Percentiles rank a stretch among this genome's conserved stretches.
Conservation (phyloP, 2,329 filamentous ascomycete genomes). For the Aspergillus awamori region DNA sequence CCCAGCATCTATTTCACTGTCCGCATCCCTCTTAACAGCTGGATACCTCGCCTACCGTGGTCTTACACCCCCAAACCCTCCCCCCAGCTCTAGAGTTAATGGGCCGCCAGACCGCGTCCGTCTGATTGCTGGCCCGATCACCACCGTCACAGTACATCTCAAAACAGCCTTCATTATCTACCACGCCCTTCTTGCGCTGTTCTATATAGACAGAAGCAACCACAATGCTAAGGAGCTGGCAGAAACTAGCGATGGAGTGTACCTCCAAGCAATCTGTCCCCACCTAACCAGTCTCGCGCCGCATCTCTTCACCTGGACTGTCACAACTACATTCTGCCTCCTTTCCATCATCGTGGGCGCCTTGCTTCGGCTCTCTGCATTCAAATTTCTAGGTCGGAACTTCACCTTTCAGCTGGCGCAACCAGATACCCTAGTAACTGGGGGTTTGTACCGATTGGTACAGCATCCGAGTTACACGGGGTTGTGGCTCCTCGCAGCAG, state of each 20-base stretch:
- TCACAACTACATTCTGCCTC: constrained; percentile 19
- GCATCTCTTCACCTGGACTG: constrained; percentile 31
- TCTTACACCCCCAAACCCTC: constrained; percentile 26
- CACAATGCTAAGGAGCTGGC: not conserved
- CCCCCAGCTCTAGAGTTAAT: constrained; percentile 19
- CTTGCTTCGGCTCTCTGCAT: constrained; percentile 44
- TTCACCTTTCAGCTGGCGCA: constrained; percentile 58
- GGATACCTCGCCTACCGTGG: constrained; percentile 23
- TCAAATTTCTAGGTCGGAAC: constrained; percentile 51
- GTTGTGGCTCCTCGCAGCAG: constrained; percentile 35
- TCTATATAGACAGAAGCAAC: not conserved
- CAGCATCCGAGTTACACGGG: constrained; percentile 60
- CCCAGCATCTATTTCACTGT: constrained; percentile 13
- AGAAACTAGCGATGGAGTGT: constrained; percentile 3
- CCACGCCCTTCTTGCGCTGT: constrained; percentile 25
- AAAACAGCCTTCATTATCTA: constrained; percentile 18
- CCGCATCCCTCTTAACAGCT: constrained; percentile 19
- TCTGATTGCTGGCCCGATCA: constrained; percentile 5
- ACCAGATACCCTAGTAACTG: constrained; percentile 52
- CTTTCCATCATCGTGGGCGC: constrained; percentile 25
- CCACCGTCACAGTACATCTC: constrained; percentile 12
- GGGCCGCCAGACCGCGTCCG: constrained; percentile 18
- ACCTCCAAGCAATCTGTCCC: constrained; percentile 23
- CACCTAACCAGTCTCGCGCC: constrained; percentile 18
- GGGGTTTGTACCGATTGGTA: constrained; percentile 53